phyloP scores from a whole-genome alignment of 129 eudicot species.

The Flaveria brownii region DNA sequence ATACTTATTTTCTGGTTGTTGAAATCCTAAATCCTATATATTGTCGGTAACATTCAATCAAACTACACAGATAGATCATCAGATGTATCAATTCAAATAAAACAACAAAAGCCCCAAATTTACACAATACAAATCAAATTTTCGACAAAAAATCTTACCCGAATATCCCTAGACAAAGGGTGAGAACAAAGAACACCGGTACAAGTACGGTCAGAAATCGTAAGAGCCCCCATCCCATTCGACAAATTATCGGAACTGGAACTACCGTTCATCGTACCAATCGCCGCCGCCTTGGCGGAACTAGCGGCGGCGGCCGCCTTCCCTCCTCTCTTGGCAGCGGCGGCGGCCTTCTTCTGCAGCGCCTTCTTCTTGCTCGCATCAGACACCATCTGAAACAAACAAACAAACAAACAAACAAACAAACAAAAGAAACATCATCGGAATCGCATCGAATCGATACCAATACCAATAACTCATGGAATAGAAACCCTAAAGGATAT shows the following conservation, averaged over 20 bases:
- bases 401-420: background rate
- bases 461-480: background rate
- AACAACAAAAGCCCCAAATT: background rate
- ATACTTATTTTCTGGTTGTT: background rate
- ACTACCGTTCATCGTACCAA: slow-evolving; percentile 48
- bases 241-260: slow-evolving; percentile 53
- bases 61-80: background rate
- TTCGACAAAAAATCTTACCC: slow-evolving; percentile 46
- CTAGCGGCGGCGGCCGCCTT: slow-evolving; percentile 56
- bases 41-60: background rate
- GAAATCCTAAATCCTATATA: background rate
- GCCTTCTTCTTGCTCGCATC: slow-evolving; percentile 98
- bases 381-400: slow-evolving; percentile 67
- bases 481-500: background rate
- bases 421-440: too few species aligned
- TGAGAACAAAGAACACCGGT: slow-evolving; percentile 94
- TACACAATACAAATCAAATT: background rate
- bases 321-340: slow-evolving; percentile 85
- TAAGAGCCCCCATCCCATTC: slow-evolving; percentile 54
- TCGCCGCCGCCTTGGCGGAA: slow-evolving; percentile 31
- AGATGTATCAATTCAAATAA: background rate
- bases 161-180: slow-evolving; percentile 86
- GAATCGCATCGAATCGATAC: too few species aligned
- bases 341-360: slow-evolving; percentile 95
- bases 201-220: slow-evolving; percentile 87